Evolutionary conservation across 1,139 yeast genomes (phyloP).

Genomic region (Suhomyces maxii): DNA sequence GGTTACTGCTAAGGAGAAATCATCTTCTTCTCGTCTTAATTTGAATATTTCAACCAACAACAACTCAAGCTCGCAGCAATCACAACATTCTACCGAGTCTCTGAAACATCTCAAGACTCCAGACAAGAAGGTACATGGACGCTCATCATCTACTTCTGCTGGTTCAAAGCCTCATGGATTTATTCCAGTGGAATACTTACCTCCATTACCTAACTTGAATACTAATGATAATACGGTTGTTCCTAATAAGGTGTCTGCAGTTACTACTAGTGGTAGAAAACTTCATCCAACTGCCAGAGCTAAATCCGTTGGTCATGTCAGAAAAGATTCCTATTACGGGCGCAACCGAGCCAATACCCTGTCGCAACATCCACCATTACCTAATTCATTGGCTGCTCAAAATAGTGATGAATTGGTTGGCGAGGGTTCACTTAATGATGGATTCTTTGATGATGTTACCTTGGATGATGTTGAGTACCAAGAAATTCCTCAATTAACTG

Average conservation of each 20-base stretch:
- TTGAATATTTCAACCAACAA: constrained; percentile 22
- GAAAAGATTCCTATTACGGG: constrained; percentile 54
- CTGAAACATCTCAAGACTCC: constrained; percentile 1
- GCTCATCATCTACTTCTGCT: constrained; percentile 30
- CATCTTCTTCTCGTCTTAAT: constrained; percentile 31
- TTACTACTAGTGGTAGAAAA: constrained; percentile 11
- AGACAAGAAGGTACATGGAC: constrained; percentile 13
- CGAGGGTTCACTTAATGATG: constrained; percentile 31
- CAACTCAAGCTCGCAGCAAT: constrained; percentile 13
- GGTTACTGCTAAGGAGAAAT: constrained; percentile 57
- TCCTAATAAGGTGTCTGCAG: constrained; percentile 3
- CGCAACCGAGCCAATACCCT: constrained; percentile 23
- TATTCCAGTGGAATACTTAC: constrained; percentile 48
- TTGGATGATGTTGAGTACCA: constrained; percentile 44
- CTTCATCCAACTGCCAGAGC: constrained; percentile 88
- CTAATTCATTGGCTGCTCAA: constrained; percentile 45
- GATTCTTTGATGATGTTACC: constrained; percentile 66
- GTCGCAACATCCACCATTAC: constrained; percentile 51
- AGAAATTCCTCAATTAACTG: constrained; percentile 49
- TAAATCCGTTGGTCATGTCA: constrained; percentile 72
- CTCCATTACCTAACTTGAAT: constrained; percentile 49
- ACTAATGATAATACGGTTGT: constrained; percentile 5
- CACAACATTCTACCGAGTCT: constrained; percentile 4
- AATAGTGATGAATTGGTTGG: constrained; percentile 43
- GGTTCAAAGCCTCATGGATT: constrained; percentile 39